These are phyloP conservation scores for Pseudocercospora musae DNA, from an alignment of 2,329 filamentous ascomycete species.

Conservation along the genomic window DNA sequence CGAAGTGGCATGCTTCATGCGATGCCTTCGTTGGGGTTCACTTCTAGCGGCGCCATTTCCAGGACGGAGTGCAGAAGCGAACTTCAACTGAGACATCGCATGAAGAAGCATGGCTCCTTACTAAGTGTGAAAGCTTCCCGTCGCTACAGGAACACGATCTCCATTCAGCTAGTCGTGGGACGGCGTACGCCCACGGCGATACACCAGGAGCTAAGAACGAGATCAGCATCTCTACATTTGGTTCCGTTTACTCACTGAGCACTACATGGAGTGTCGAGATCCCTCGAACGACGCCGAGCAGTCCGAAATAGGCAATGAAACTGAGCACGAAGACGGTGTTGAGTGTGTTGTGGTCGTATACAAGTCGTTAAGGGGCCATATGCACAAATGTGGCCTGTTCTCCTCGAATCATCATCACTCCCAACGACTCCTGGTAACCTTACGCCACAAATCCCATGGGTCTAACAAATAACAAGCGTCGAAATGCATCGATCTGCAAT, in stretches of 20 bases:
- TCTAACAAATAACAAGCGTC: slow-evolving; percentile 1
- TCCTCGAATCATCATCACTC: not conserved
- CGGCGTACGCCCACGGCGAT: no score
- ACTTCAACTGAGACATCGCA: not conserved
- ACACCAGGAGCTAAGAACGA: not conserved
- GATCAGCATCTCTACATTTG: not conserved
- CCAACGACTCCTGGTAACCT: not conserved
- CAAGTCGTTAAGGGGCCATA: slow-evolving; percentile 3
- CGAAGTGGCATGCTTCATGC: no score
- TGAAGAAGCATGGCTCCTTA: not conserved
- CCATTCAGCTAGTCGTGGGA: no score
- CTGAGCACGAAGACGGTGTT: not conserved
- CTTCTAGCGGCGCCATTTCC: no score
- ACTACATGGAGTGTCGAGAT: not conserved
- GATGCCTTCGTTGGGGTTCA: no score
- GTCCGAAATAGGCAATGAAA: not conserved
- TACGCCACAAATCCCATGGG: not conserved
- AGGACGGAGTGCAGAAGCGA: no score
- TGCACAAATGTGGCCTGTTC: slow-evolving; percentile 3
- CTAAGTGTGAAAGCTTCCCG: not conserved
- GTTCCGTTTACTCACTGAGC: not conserved
- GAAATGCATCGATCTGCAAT: slow-evolving; percentile 3
- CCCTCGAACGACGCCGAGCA: not conserved
- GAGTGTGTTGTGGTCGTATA: not conserved
- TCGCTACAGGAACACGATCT: not conserved